Conservation (phyloP, 73 alveolate genomes). For the Paramecium primaurelia region DNA sequence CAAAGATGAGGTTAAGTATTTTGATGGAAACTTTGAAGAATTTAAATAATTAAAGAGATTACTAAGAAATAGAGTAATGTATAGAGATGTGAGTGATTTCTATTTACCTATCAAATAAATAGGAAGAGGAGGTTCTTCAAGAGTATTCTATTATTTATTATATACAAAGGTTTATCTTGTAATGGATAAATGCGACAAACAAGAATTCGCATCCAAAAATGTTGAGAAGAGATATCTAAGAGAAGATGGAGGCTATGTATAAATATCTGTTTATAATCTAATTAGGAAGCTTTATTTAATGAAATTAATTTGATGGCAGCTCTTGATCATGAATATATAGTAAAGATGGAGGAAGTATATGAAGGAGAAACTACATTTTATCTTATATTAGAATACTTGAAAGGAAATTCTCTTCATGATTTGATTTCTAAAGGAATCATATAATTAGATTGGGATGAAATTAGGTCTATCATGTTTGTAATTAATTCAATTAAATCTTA, state of each 20-base stretch:
- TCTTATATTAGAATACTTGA: slow-evolving; percentile 5
- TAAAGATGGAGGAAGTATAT: slow-evolving; percentile 34
- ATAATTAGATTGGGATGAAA: slow-evolving; percentile 8
- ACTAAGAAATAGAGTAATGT: neutral
- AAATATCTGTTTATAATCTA: neutral
- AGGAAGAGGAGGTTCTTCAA: slow-evolving; percentile 40
- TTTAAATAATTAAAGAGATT: neutral
- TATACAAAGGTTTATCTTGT: neutral
- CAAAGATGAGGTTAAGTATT: neutral
- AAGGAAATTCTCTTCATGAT: slow-evolving; percentile 52
- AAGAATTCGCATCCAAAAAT: slow-evolving; percentile 10
- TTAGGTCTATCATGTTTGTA: neutral
- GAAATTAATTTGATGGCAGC: slow-evolving; percentile 23
- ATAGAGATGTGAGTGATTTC: neutral
- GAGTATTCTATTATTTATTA: neutral
- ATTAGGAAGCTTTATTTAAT: neutral
- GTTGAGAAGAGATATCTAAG: neutral
- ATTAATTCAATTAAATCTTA: neutral
- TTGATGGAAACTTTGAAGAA: neutral
- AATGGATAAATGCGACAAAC: neutral
- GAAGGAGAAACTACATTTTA: slow-evolving; percentile 62
- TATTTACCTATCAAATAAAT: neutral
- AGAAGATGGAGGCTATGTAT: slow-evolving; percentile 15
- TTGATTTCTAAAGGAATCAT: neutral
- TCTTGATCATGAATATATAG: neutral